A percentile compares a stretch with the other conserved stretches of the same genome.
Evolutionary conservation across 202 grass and related monocot genomes (phyloP).

Genomic region (Elaeis oleifera): DNA sequence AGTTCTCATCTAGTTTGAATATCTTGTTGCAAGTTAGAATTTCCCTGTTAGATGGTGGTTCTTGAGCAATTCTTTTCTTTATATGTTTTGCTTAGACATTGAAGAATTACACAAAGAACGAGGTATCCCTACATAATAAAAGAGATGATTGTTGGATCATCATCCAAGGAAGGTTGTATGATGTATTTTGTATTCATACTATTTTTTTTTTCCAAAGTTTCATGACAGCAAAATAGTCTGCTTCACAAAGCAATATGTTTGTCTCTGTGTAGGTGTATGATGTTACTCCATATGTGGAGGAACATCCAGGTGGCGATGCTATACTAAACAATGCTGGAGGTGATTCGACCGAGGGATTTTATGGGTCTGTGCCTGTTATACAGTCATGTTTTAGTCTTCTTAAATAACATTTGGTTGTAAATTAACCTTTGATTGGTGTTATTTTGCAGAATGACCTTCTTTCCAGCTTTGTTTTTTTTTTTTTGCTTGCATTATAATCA

Average conservation of each 20-base stretch:
- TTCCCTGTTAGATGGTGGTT: background rate
- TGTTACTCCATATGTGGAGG: constrained; percentile 80
- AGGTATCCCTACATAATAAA: constrained; percentile 55
- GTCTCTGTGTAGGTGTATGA: constrained; percentile 54
- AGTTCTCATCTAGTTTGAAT: background rate
- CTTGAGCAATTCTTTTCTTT: background rate
- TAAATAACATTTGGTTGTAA: background rate
- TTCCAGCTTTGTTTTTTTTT: too few species aligned
- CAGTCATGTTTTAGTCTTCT: constrained; percentile 14
- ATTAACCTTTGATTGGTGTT: too few species aligned
- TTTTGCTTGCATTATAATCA: too few species aligned
- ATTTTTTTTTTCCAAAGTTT: background rate
- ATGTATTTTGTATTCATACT: background rate
- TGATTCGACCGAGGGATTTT: constrained; percentile 76
- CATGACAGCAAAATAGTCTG: constrained; percentile 3
- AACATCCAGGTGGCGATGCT: constrained; percentile 83
- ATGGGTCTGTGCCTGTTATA: constrained; percentile 39
- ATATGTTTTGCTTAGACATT: constrained; percentile 21
- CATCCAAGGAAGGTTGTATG: constrained; percentile 61
- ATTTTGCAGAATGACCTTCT: too few species aligned
- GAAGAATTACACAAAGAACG: constrained; percentile 61
- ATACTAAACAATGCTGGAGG: constrained; percentile 81
- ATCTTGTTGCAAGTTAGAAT: constrained; percentile 12
- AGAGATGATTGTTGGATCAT: constrained; percentile 89
- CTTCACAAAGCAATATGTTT: constrained; percentile 1